phyloP scores from a whole-genome alignment of 345 rosid species.

The Lepidium africanum region DNA sequence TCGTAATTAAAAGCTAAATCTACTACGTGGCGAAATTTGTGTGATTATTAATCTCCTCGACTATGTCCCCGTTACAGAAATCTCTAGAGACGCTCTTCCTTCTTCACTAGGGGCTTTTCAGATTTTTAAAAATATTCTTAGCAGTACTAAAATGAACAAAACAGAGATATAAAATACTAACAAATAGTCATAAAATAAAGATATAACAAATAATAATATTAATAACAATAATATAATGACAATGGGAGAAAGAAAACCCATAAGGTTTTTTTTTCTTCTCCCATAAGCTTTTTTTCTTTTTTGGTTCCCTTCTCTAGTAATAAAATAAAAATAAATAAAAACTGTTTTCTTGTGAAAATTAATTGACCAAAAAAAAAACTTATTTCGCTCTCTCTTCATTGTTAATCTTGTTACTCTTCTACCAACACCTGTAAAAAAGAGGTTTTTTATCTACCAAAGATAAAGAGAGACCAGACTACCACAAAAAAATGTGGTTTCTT shows the following conservation, averaged over 20 bases:
- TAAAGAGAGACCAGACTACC: slow-evolving; percentile 1
- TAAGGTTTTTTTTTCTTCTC: not conserved
- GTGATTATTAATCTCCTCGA: not conserved
- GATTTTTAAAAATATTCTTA: too few species aligned
- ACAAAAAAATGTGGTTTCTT: not conserved
- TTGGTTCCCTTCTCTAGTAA: slow-evolving; percentile 13
- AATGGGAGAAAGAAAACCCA: not conserved
- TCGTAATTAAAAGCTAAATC: not conserved
- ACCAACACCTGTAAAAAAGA: slow-evolving; percentile 20
- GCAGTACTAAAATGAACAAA: too few species aligned
- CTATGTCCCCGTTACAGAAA: too few species aligned
- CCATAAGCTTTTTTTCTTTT: slow-evolving; percentile 10
- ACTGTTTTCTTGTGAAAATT: slow-evolving; percentile 6
- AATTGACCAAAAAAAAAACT: slow-evolving; percentile 20
- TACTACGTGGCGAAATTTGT: slow-evolving; percentile 20
- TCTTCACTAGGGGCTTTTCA: too few species aligned
- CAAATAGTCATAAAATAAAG: too few species aligned
- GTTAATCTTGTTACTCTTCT: slow-evolving; percentile 33
- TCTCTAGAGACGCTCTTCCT: too few species aligned
- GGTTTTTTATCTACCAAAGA: slow-evolving; percentile 21
- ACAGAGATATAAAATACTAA: too few species aligned
- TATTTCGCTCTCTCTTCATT: slow-evolving; percentile 15
- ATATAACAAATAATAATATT: too few species aligned
- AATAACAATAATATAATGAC: too few species aligned
- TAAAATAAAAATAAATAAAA: not conserved